Evolutionary conservation across 2,329 filamentous ascomycete species (phyloP).

Genomic region (Penicillium psychrosexuale): DNA sequence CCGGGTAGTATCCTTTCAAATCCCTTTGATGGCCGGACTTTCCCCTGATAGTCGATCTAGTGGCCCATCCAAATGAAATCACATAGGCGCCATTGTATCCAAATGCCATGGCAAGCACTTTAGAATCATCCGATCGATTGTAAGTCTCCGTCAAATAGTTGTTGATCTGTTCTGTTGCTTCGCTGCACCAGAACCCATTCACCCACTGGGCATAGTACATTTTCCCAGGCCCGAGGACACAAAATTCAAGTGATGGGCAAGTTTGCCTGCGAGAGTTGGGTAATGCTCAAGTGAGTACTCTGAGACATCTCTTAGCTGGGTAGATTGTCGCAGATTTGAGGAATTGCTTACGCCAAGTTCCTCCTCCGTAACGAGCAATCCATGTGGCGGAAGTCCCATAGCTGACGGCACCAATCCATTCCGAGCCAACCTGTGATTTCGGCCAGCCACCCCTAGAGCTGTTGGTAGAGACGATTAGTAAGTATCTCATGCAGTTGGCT

Average conservation of each 20-base stretch:
- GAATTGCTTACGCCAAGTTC: too few species aligned
- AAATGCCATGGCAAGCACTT: not conserved
- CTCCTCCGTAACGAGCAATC: too few species aligned
- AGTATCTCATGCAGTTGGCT: too few species aligned
- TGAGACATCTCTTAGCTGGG: not conserved
- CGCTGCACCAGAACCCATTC: not conserved
- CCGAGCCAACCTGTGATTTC: too few species aligned
- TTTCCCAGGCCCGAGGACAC: not conserved
- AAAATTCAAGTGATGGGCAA: not conserved
- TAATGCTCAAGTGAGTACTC: not conserved
- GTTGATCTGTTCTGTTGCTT: not conserved
- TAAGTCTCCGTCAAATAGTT: not conserved
- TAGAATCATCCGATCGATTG: not conserved
- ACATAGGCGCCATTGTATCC: not conserved
- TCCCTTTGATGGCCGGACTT: not conserved
- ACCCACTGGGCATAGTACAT: not conserved
- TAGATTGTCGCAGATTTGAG: too few species aligned
- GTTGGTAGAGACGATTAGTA: too few species aligned
- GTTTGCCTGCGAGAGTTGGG: not conserved
- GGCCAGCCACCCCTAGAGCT: too few species aligned
- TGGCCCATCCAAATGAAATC: not conserved
- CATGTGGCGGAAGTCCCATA: too few species aligned
- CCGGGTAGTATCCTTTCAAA: not conserved
- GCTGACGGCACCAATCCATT: too few species aligned
- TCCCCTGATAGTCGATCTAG: not conserved